Evolutionary conservation across 164 flowering plant genomes (phyloP), one percentile per base, ranked within the genome.

Genomic region (Aristolochia fimbriata): DNA sequence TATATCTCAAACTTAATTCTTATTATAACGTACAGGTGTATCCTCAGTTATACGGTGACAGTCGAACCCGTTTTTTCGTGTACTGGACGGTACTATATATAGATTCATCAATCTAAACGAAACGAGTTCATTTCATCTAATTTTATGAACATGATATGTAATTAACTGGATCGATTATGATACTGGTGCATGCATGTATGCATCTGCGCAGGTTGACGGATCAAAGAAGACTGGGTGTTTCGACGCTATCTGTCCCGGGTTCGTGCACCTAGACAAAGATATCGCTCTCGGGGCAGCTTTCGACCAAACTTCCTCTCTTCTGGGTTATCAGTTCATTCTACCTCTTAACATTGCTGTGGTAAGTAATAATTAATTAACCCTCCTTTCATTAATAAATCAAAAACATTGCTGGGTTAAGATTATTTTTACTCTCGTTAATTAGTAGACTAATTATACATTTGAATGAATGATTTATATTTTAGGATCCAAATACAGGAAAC

Each of bases 61-160:
- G 4, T 4, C 24, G 50, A 14, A 45, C 61, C 8, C 61, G 61
- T 15, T 21, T 58, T 4, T 43, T 45, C 47, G 15, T 25, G 23
- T 58, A 43, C 16, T 58, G 61, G 61, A 45, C 49, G 46, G 51
- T 58, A 45, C 30, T n/a, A n/a, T n/a, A n/a, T n/a, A n/a, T n/a
- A n/a, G n/a, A n/a, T n/a, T n/a, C n/a, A n/a, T n/a, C n/a, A n/a
- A n/a, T n/a, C n/a, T n/a, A n/a, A n/a, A n/a, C n/a, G n/a, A n/a
- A n/a, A n/a, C 30, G 2, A 5, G 30, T 27, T 5, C 30, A 27
- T 27, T 27, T 27, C 30, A 27, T 27, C 30, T 27, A 27, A 27
- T 27, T 27, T 27, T 27, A 2, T 27, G 2, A 5, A 2, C 30
- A 5, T 2, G 3, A 27, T 27, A 27, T 27, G 30, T 27, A 27